Conservation (phyloP, 345 rosid genomes). For the Lepidium sativum region DNA sequence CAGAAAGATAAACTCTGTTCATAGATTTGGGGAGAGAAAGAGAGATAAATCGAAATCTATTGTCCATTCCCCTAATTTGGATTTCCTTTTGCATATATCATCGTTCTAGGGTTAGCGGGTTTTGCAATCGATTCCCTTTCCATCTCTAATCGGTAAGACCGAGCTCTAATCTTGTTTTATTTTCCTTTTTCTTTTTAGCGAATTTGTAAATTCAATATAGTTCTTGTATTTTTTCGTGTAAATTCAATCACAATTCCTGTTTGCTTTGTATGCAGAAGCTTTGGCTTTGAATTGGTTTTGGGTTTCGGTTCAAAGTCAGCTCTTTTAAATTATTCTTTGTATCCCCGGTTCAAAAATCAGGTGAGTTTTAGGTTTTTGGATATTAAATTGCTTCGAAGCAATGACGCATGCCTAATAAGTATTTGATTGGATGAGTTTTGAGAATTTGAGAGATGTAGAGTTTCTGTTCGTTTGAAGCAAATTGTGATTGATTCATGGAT, state of each 20-base stretch:
- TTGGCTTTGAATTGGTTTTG: conserved; percentile 24
- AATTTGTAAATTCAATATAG: background rate
- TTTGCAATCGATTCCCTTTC: conserved; percentile 8
- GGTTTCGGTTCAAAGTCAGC: conserved; percentile 17
- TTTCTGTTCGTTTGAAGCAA: background rate
- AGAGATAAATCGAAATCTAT: conserved; percentile 11
- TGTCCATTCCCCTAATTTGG: conserved; percentile 12
- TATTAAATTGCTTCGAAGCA: background rate
- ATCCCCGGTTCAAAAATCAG: background rate
- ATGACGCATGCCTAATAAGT: background rate
- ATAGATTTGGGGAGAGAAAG: background rate
- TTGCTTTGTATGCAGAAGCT: conserved; percentile 17
- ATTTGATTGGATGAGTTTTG: background rate
- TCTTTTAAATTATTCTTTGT: background rate
- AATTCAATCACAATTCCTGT: background rate
- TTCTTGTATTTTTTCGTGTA: background rate
- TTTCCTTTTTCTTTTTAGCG: background rate
- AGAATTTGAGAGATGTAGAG: background rate
- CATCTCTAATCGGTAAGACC: conserved; percentile 17
- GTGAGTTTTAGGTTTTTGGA: conserved; percentile 5
- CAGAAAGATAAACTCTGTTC: background rate
- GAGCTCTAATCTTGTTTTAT: background rate
- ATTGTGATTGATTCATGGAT: background rate
- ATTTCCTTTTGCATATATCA: background rate
- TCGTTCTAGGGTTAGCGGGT: background rate